These are phyloP conservation scores for Spathaspora sp. DNA, from an alignment of 805 yeast species.

Conservation along the genomic window DNA sequence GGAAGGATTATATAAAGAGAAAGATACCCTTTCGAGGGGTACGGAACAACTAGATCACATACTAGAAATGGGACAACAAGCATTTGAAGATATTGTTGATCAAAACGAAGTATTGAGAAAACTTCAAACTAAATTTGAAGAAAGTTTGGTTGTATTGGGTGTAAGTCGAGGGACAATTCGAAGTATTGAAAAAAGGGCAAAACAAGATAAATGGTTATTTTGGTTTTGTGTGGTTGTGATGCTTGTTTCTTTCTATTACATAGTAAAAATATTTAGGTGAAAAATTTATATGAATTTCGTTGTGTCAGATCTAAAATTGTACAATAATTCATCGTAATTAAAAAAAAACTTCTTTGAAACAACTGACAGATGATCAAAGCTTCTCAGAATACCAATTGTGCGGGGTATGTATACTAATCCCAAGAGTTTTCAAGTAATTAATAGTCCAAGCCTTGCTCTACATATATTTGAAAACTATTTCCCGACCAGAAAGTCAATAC, in stretches of 20 bases:
- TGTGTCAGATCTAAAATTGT: neutral
- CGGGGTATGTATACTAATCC: too few species aligned
- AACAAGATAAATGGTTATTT: constrained; percentile 82
- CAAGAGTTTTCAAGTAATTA: too few species aligned
- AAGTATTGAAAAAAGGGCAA: constrained; percentile 74
- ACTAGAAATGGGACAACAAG: constrained; percentile 81
- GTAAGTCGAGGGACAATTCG: constrained; percentile 82
- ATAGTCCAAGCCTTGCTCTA: too few species aligned
- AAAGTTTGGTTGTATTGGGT: constrained; percentile 76
- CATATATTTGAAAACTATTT: too few species aligned
- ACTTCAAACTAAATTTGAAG: constrained; percentile 61
- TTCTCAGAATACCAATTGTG: too few species aligned
- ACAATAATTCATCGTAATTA: too few species aligned
- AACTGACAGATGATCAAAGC: too few species aligned
- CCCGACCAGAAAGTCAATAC: too few species aligned
- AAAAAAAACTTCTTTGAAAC: too few species aligned
- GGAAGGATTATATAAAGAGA: constrained; percentile 71
- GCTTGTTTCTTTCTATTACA: constrained; percentile 62
- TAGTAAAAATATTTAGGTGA: constrained; percentile 61
- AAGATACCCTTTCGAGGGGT: constrained; percentile 59
- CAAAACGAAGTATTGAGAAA: constrained; percentile 71
- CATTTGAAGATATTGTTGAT: constrained; percentile 80
- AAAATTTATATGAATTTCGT: constrained; percentile 8
- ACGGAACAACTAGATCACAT: constrained; percentile 85
- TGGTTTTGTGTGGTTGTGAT: constrained; percentile 67